phyloP scores from a whole-genome alignment of 768 basidiomycete genomes.

The Omphalotus guepiniiformis region DNA sequence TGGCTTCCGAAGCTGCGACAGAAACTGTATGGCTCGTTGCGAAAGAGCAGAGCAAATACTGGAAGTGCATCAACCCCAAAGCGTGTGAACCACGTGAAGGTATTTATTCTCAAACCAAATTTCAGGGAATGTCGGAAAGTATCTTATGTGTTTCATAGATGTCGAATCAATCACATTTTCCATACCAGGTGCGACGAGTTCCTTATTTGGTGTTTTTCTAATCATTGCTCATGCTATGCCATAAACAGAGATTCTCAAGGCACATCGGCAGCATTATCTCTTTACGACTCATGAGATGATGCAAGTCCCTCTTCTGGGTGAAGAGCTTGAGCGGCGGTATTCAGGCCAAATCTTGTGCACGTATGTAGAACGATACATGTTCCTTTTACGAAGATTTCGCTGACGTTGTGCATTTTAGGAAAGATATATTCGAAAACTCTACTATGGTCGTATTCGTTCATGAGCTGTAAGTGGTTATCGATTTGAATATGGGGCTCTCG shows the following conservation, averaged over 20 bases:
- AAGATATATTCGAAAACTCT: constrained; percentile 71
- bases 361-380: too few relatives aligned
- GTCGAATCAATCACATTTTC: constrained; percentile 59
- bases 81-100: constrained; percentile 81
- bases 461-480: constrained; percentile 73
- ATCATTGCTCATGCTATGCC: neutral
- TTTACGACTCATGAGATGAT: constrained; percentile 75
- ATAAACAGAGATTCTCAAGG: constrained; percentile 87
- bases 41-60: constrained; percentile 82
- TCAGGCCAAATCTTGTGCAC: constrained; percentile 85
- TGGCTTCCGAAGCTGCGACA: constrained; percentile 76
- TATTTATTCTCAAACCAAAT: constrained; percentile 20
- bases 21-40: constrained; percentile 90
- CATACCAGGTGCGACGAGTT: constrained; percentile 54
- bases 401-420: constrained; percentile 41
- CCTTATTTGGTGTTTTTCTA: neutral
- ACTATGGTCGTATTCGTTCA: constrained; percentile 87
- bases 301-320: constrained; percentile 69
- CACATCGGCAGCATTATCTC: constrained; percentile 81
- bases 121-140: neutral
- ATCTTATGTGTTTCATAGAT: constrained; percentile 35
- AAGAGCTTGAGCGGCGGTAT: constrained; percentile 70
- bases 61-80: constrained; percentile 84
- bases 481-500: neutral
- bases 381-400: too few relatives aligned